Base-by-base conservation (phyloP, 257 asterid species). In the Solanum arcanum region DNA sequence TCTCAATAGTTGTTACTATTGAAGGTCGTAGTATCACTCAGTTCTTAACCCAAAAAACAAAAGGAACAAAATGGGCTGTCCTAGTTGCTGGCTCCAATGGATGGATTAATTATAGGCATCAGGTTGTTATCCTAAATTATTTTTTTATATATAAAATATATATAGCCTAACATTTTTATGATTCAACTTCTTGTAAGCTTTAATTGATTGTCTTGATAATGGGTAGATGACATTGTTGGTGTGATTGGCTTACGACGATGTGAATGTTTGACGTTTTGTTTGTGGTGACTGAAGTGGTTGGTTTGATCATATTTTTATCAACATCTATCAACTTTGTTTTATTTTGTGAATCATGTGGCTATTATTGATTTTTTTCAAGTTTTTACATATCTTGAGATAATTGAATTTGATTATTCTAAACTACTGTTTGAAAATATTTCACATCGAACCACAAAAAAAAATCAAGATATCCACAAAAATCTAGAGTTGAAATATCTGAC, bases 91-190 rank as follows among this genome's bases (percentile, higher is more conserved):
- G 99, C 21, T 96, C 99, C 70, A 90, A 88, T 35, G 99, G 95
- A 23, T 97, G 94, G 93, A 90, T 91, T 95, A 97, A 97, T 91
- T 97, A 96, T 91, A 92, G 99, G 85, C 99, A 97, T 74, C 99
- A 95, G 41, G 75, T 68, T 9, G 89, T 23, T 35, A 75, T 75
- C 20, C 83, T 41, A 75, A 41, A 21, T 23, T 33, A 16, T 12
- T 41, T 2, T 13, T 41, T 23, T 75, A 3, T 75, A n/a, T 12
- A 49, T 49, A 6, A 49, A 6, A 16, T 49, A 49, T 49, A 42
- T 42, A 42, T 42, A 3, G 47, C 47, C 47, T 42, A 10, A 42
- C 21, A 41, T 49, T 16, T 52, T 52, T 52, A 13, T 29, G 33
- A 29, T 60, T 66, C 20, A 66, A 25, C 27, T 66, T 9, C 9